Conservation (phyloP, 495 filamentous ascomycete species). For the Aspergillus sparsus region DNA sequence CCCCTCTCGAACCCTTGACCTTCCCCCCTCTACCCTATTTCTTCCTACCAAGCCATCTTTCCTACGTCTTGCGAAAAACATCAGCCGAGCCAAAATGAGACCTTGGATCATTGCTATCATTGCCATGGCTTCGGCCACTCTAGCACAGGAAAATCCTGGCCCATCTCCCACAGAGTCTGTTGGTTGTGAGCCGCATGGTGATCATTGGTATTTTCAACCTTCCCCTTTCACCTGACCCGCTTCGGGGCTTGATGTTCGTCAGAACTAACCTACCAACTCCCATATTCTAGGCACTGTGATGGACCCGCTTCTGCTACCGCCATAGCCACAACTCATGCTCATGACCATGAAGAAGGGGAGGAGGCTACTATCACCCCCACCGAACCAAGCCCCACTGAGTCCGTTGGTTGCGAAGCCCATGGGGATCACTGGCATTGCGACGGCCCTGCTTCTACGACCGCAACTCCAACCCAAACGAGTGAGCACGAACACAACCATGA, state of each 20-base stretch:
- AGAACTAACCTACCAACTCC: background rate
- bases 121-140: conserved; percentile 21
- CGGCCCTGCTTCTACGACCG: conserved; percentile 24
- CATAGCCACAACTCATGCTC: conserved; percentile 7
- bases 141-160: conserved; percentile 24
- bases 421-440: conserved; percentile 37
- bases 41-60: background rate
- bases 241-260: background rate
- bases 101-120: conserved; percentile 22
- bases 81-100: conserved; percentile 20
- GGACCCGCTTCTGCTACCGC: conserved; percentile 24
- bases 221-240: background rate
- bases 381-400: conserved; percentile 30
- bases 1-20: background rate
- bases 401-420: conserved; percentile 32
- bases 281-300: conserved; percentile 26
- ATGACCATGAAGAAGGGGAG: conserved; percentile 4
- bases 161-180: conserved; percentile 35
- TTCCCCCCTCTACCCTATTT: background rate
- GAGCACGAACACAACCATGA: conserved; percentile 4
- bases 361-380: conserved; percentile 16
- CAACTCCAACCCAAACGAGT: conserved; percentile 6
- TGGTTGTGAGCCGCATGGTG: conserved; percentile 36
- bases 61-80: background rate
- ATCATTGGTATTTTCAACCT: conserved; percentile 29